Base-by-base conservation (phyloP, 495 filamentous ascomycete genomes). In the Aspergillus kassunensis region DNA sequence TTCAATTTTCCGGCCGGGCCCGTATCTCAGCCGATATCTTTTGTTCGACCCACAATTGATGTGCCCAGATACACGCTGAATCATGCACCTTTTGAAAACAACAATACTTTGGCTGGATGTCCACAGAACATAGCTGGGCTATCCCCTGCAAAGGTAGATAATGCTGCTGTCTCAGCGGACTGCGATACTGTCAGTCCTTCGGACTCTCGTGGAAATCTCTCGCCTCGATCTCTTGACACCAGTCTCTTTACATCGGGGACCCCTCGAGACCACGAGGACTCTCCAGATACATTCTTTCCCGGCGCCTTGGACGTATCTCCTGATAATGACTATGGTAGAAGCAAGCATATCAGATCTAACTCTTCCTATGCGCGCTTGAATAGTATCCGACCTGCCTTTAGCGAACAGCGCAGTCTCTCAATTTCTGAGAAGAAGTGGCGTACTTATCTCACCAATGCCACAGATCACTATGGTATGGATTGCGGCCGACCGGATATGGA, bases 401-500 rank as follows among this genome's bases (percentile, higher is more conserved):
- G 45, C 27, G 31, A 29, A 6, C 18, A 41, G 19, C 51, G 39
- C 18, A 57, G 57, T 15, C 49, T 55, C 18, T 59, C 57, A 10
- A 46, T 45, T 2, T 63, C 69, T 1, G 64, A 67, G 34, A 63
- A 46, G 48, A 74, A 67, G 57, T 74, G 71, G 71, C 65, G 68
- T 3, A 61, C 65, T 6, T 74, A 74, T 50, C 60, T 74, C 16
- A 73, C 61, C 6, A 72, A 58, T 13, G 70, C 72, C 7, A 71
- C 69, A 3, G 72, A 73, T 21, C 69, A 71, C 34, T 88, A 87
- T 60, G 87, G 88, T 1, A 69, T 85, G 45, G 88, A 91, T 59
- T 73, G 79, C 21, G 88, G 88, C 3, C 73, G 80, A 48, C 79
- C 80, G 2, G 88, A 91, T 66, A 61, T 77, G 13, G 88, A 91